Base-by-base conservation (phyloP, 768 basidiomycete genomes). In the Phaeotremella fagi region DNA sequence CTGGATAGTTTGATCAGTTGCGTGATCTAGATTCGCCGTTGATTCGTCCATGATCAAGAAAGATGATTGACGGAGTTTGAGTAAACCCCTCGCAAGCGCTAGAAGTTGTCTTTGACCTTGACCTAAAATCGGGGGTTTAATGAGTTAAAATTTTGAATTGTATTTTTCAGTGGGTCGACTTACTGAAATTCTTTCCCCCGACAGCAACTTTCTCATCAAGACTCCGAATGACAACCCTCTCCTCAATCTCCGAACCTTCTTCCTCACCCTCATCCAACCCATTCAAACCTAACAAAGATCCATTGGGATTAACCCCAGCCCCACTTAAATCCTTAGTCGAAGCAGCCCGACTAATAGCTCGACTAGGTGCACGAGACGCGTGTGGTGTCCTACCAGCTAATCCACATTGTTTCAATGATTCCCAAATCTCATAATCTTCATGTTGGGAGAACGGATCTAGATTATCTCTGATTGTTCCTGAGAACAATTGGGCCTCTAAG, bases 1-100 rank as follows among this genome's bases (percentile, higher is more conserved):
- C 68, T 85, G 83, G 45, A 85, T 83, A 44, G 79, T 74, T 1
- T 77, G 68, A 62, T 84, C 83, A 0, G 82, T 84, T 44, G 77
- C 76, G 61, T 82, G 80, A 71, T 84, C 83, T 11, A 73, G 55
- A 48, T 73, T 73, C 5, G 76, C 76, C 0, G 78, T 79, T 1
- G 75, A 74, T 49, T 84, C 83, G 51, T 84, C 83, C 29, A 84
- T 73, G 45, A 84, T 79, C 41, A 83, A 72, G 29, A 84, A 70
- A 49, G 80, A 82, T 52, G 80, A 82, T 42, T 76, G 68, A 11
- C 81, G 76, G 52, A 83, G 63, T 47, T 73, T 73, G 33, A 73
- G 60, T 28, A 73, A 53, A 15, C 70, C 82, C 20, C 83, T 73
- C 4, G 83, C 82, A 1, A 84, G 72, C 0, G 82, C 82, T 15